A percentile compares a stretch with the other conserved stretches of the same genome.
Evolutionary conservation across 345 rosid genomes (phyloP).

Genomic region (Microcos paniculata): DNA sequence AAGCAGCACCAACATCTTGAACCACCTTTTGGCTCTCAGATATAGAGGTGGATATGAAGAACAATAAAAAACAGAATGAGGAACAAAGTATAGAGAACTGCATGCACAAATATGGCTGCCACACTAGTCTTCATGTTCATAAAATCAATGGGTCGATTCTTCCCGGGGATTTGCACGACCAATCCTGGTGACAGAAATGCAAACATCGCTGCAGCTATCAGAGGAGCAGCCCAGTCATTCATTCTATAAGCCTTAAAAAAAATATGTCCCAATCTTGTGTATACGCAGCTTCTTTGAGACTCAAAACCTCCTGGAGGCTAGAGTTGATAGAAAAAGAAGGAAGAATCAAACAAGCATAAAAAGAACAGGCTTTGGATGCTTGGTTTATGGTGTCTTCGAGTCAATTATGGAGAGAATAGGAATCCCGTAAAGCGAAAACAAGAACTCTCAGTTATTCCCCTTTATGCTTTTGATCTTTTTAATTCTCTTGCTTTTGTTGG

Average conservation of each 20-base stretch:
- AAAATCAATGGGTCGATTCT: constrained; percentile 61
- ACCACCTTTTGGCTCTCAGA: constrained; percentile 18
- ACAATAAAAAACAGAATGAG: constrained; percentile 67
- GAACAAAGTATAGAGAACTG: constrained; percentile 64
- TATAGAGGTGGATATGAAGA: constrained; percentile 70
- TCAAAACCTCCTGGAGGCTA: neutral
- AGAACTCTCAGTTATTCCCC: neutral
- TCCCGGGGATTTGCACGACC: constrained; percentile 74
- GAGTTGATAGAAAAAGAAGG: neutral
- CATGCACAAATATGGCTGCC: constrained; percentile 70
- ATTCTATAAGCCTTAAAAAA: constrained; percentile 23
- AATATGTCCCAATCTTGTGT: neutral
- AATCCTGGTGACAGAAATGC: constrained; percentile 77
- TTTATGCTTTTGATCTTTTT: constrained; percentile 2
- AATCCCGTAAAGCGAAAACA: constrained; percentile 20
- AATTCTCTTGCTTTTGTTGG: constrained; percentile 17
- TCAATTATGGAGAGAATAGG: constrained; percentile 18
- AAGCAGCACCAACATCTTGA: neutral
- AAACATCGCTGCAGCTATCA: constrained; percentile 86
- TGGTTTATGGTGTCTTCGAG: neutral
- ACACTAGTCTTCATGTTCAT: constrained; percentile 87
- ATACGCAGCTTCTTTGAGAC: neutral
- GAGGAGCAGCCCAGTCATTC: constrained; percentile 91
- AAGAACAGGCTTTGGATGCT: neutral
- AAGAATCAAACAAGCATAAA: neutral